A percentile compares a stretch with the other conserved stretches of the same genome.
Evolutionary conservation across 2,329 filamentous ascomycete species (phyloP).

Genomic region (Sclerotinia trifoliorum): DNA sequence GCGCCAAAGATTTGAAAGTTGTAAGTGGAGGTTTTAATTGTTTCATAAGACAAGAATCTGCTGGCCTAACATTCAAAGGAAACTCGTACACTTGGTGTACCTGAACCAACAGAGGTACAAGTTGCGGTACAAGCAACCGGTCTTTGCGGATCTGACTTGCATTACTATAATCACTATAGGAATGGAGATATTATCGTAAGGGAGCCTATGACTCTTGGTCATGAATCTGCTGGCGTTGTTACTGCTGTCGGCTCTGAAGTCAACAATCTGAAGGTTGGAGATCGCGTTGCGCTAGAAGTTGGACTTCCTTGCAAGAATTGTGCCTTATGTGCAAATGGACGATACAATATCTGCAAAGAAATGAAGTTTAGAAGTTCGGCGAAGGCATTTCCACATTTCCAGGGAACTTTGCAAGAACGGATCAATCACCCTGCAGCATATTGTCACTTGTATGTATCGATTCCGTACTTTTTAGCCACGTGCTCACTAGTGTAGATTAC

Average conservation of each 20-base stretch:
- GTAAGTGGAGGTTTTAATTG: constrained; percentile 28
- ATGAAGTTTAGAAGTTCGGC: constrained; percentile 41
- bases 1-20: constrained; percentile 39
- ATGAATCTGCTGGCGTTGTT: constrained; percentile 85
- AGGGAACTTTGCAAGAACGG: constrained; percentile 40
- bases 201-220: constrained; percentile 85
- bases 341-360: constrained; percentile 89
- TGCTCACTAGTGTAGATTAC: constrained; percentile 33
- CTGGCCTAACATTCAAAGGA: constrained; percentile 32
- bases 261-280: constrained; percentile 72
- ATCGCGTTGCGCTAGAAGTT: constrained; percentile 90
- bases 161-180: constrained; percentile 94
- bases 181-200: constrained; percentile 95
- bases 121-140: constrained; percentile 89
- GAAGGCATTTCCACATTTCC: constrained; percentile 41
- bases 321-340: constrained; percentile 83
- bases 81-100: constrained; percentile 33
- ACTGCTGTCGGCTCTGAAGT: constrained; percentile 80
- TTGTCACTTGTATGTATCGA: constrained; percentile 70
- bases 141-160: constrained; percentile 94
- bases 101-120: constrained; percentile 63
- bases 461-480: background rate
- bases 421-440: constrained; percentile 91
- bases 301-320: constrained; percentile 89
- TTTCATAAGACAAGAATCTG: background rate